A percentile compares a stretch with the other conserved stretches of the same genome.
These are phyloP conservation scores for Schoenoplectus triqueter DNA, from an alignment of 202 grass and related monocot species.

Conservation along the genomic window DNA sequence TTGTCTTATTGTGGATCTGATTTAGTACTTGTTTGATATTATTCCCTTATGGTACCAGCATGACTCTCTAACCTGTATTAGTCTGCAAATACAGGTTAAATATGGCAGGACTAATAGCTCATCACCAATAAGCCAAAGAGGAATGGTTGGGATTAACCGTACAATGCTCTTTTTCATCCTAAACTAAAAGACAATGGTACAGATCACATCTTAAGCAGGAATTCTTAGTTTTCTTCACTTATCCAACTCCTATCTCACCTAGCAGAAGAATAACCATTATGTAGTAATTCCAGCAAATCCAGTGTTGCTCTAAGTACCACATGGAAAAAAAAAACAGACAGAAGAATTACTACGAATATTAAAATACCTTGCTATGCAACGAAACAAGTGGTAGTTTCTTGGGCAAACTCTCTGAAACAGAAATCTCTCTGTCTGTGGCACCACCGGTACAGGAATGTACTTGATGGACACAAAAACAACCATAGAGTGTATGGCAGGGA, in stretches of 20 bases:
- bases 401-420: constrained; percentile 82
- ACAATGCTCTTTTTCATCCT: not conserved
- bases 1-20: not conserved
- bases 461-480: constrained; percentile 85
- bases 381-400: constrained; percentile 80
- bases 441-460: constrained; percentile 75
- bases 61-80: too few relatives aligned
- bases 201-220: constrained; percentile 3
- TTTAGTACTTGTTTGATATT: too few relatives aligned
- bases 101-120: not conserved
- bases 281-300: not conserved
- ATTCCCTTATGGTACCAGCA: not conserved
- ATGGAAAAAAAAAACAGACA: not conserved
- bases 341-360: not conserved
- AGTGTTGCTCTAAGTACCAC: not conserved
- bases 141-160: not conserved
- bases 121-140: not conserved
- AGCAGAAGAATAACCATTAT: constrained; percentile 14
- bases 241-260: not conserved
- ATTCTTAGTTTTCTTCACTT: not conserved
- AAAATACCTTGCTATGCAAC: constrained; percentile 72
- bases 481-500: constrained; percentile 84
- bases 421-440: constrained; percentile 84
- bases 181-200: constrained; percentile 9
- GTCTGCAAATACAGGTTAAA: not conserved